Percentiles rank a stretch among this genome's conserved stretches.
phyloP scores from a whole-genome alignment of 2,329 filamentous ascomycete species.

The Elsinoe batatas region DNA sequence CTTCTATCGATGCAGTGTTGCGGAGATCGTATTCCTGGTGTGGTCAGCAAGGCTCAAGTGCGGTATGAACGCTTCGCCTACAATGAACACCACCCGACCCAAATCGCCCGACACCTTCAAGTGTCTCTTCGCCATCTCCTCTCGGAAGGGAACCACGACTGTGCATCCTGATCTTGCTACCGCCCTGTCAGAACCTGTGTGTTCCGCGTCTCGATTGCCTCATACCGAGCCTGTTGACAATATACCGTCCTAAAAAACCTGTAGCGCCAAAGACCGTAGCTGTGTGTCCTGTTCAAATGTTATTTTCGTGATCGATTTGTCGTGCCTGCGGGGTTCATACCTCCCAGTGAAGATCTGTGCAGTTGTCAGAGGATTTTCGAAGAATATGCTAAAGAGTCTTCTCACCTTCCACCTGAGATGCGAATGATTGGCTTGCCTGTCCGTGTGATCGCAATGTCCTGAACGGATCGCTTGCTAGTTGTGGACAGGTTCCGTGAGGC shows the following conservation, averaged over 20 bases:
- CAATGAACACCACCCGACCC: constrained; percentile 77
- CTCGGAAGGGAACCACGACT: constrained; percentile 84
- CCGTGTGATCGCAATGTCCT: constrained; percentile 85
- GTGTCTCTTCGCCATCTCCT: constrained; percentile 97
- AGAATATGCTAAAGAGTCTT: neutral
- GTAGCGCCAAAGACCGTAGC: constrained; percentile 97
- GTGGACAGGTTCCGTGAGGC: constrained; percentile 24
- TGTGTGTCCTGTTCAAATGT: constrained; percentile 62
- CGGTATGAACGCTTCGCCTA: constrained; percentile 31
- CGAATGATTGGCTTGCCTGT: constrained; percentile 94
- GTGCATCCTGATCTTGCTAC: constrained; percentile 86
- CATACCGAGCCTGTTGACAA: constrained; percentile 85
- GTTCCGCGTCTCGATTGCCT: neutral
- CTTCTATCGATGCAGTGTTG: constrained; percentile 92
- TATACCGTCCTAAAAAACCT: constrained; percentile 89
- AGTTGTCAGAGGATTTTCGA: constrained; percentile 11
- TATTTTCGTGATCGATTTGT: constrained; percentile 19
- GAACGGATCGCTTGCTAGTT: constrained; percentile 40
- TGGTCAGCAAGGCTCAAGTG: constrained; percentile 6
- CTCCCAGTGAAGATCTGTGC: constrained; percentile 71
- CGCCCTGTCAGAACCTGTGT: constrained; percentile 11
- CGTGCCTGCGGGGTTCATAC: constrained; percentile 39
- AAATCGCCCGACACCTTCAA: constrained; percentile 93
- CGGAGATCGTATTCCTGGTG: constrained; percentile 83
- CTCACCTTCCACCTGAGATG: constrained; percentile 75